Percentiles rank a stretch among this genome's conserved stretches.
phyloP scores from a whole-genome alignment of 2,329 filamentous ascomycete genomes.

The Microsporum canis region DNA sequence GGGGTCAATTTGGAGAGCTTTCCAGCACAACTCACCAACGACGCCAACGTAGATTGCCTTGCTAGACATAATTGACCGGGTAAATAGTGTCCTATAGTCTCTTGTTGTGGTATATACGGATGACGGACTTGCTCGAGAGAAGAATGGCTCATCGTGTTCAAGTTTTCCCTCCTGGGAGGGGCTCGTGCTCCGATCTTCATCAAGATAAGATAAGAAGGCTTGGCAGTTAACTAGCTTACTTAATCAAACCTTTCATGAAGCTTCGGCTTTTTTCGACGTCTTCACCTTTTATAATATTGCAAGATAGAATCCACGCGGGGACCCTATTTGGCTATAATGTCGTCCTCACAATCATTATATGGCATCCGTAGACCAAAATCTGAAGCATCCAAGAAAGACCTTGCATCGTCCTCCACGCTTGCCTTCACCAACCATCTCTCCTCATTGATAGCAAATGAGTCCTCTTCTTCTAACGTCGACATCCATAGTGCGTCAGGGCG shows the following conservation, averaged over 20 bases:
- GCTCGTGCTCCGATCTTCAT: not conserved
- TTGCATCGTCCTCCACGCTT: conserved; percentile 58
- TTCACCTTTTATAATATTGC: not conserved
- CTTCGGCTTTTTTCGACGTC: not conserved
- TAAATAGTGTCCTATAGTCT: not conserved
- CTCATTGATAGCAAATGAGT: conserved; percentile 56
- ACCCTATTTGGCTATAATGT: not conserved
- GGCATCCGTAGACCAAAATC: conserved; percentile 61
- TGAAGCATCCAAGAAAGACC: conserved; percentile 47
- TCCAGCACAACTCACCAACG: conserved; percentile 24
- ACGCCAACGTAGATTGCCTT: conserved; percentile 34
- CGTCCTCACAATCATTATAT: conserved; percentile 46
- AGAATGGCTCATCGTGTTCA: not conserved
- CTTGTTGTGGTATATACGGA: not conserved
- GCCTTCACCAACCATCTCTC: conserved; percentile 83
- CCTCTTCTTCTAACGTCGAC: not conserved
- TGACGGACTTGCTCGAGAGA: not conserved
- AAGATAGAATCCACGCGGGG: not conserved
- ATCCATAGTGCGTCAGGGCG: conserved; percentile 29
- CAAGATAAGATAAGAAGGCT: conserved; percentile 4
- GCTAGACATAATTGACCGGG: conserved; percentile 19
- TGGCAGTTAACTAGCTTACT: not conserved
- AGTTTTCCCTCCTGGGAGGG: not conserved
- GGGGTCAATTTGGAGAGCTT: not conserved
- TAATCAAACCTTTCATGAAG: not conserved